These are phyloP conservation scores for Raffaelea arxii DNA, from an alignment of 2,329 filamentous ascomycete species.

Conservation along the genomic window DNA sequence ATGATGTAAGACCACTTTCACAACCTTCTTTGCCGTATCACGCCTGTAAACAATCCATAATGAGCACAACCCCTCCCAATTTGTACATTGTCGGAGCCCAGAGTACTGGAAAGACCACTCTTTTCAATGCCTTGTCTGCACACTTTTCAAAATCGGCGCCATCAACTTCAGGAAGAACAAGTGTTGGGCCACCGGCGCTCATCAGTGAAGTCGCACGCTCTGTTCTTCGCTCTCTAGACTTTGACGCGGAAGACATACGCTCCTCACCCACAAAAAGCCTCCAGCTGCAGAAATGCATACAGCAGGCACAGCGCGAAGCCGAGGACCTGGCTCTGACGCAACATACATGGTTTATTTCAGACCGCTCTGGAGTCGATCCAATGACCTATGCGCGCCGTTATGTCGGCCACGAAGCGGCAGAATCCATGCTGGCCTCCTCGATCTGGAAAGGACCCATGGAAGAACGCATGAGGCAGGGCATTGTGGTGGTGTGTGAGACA, in stretches of 20 bases:
- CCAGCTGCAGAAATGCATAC: not conserved
- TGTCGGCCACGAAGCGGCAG: not conserved
- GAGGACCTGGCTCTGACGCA: not conserved
- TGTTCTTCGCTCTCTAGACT: not conserved
- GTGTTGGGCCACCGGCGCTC: not conserved
- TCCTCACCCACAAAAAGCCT: not conserved
- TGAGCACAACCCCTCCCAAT: not conserved
- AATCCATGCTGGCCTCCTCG: not conserved
- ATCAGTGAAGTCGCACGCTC: not conserved
- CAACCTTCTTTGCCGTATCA: no score
- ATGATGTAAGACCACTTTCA: no score
- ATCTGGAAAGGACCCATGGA: not conserved
- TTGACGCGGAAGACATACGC: not conserved
- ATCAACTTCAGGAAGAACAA: not conserved
- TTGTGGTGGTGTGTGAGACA: not conserved
- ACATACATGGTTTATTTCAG: not conserved
- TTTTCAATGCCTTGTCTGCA: not conserved
- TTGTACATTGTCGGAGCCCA: not conserved
- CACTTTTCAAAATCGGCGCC: not conserved
- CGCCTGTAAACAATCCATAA: no score
- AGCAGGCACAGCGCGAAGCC: not conserved
- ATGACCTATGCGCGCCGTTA: not conserved
- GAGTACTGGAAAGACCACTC: not conserved
- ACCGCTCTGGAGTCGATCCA: not conserved
- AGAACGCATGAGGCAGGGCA: not conserved